A percentile compares a stretch with the other conserved stretches of the same genome.
Conservation (phyloP, 1,139 yeast species). For the Candida anutae region DNA sequence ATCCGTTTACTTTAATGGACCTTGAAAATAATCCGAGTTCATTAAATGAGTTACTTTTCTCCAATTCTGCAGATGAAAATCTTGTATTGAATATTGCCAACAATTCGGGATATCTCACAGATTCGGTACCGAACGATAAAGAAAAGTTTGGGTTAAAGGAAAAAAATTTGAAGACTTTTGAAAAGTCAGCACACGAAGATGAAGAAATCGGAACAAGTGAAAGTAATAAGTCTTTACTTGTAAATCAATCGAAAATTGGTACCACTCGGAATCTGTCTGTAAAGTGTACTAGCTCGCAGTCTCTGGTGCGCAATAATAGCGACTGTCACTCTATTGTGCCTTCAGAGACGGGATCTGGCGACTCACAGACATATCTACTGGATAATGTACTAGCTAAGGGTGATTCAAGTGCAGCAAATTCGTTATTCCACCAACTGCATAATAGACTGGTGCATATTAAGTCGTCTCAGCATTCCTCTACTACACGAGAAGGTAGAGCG, state of each 20-base stretch:
- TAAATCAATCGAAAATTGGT: conserved; percentile 24
- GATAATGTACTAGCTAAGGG: conserved; percentile 12
- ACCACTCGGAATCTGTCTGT: conserved; percentile 28
- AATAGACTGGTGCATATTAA: background rate
- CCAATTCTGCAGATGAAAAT: conserved; percentile 15
- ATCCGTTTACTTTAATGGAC: conserved; percentile 68
- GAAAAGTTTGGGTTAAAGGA: conserved; percentile 56
- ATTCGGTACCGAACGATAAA: no score
- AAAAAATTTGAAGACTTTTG: conserved; percentile 51
- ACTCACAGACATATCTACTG: conserved; percentile 12
- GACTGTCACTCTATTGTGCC: conserved; percentile 26
- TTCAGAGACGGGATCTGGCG: no score
- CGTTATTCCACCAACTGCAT: background rate
- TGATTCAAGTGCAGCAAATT: conserved; percentile 1
- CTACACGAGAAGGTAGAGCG: conserved; percentile 23
- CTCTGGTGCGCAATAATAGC: conserved; percentile 8
- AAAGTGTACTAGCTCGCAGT: conserved; percentile 8
- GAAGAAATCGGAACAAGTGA: conserved; percentile 27
- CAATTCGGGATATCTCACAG: no score
- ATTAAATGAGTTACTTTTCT: conserved; percentile 29
- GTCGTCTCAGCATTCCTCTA: conserved; percentile 12
- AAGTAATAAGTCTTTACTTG: conserved; percentile 17
- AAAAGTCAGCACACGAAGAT: conserved; percentile 40
- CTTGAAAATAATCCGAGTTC: conserved; percentile 38
- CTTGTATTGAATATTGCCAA: conserved; percentile 8